phyloP scores from a whole-genome alignment of 352 stramenopile species.

The Phytophthora pisi region DNA sequence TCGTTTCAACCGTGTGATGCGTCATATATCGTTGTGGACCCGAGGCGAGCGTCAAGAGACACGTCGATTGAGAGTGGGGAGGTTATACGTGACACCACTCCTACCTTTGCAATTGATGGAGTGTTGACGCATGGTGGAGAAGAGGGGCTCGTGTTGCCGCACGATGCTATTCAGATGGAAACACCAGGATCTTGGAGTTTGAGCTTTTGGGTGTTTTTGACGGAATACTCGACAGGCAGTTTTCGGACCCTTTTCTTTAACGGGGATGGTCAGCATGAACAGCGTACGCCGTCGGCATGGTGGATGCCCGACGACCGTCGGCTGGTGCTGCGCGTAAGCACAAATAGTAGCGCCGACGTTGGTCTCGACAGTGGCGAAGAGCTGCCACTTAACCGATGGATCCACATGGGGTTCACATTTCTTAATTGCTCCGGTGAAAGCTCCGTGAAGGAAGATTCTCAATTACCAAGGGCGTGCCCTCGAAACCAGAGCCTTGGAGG shows the following conservation, averaged over 20 bases:
- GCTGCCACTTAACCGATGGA: conserved; percentile 63
- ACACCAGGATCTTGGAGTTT: conserved; percentile 60
- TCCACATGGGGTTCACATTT: conserved; percentile 77
- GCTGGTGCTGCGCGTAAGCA: conserved; percentile 78
- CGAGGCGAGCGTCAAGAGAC: neutral
- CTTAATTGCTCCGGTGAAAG: conserved; percentile 50
- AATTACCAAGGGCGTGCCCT: conserved; percentile 14
- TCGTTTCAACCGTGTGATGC: conserved; percentile 25
- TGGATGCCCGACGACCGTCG: conserved; percentile 68
- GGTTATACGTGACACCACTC: conserved; percentile 14
- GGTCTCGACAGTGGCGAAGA: conserved; percentile 52
- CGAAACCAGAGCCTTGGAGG: conserved; percentile 1
- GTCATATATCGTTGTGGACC: conserved; percentile 26
- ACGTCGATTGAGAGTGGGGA: neutral
- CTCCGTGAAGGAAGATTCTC: neutral
- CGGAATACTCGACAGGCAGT: conserved; percentile 53
- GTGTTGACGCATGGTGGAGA: conserved; percentile 55
- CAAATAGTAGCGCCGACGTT: conserved; percentile 53
- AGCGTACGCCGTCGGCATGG: conserved; percentile 85
- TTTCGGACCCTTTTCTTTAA: conserved; percentile 87
- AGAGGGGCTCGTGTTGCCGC: conserved; percentile 50
- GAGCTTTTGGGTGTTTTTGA: conserved; percentile 71
- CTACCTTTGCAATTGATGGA: conserved; percentile 49
- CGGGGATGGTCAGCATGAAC: conserved; percentile 58
- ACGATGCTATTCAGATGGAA: conserved; percentile 44